A percentile compares a stretch with the other conserved stretches of the same genome.
Evolutionary conservation across 176 grass and related monocot species (phyloP).

Genomic region (Cocos nucifera): DNA sequence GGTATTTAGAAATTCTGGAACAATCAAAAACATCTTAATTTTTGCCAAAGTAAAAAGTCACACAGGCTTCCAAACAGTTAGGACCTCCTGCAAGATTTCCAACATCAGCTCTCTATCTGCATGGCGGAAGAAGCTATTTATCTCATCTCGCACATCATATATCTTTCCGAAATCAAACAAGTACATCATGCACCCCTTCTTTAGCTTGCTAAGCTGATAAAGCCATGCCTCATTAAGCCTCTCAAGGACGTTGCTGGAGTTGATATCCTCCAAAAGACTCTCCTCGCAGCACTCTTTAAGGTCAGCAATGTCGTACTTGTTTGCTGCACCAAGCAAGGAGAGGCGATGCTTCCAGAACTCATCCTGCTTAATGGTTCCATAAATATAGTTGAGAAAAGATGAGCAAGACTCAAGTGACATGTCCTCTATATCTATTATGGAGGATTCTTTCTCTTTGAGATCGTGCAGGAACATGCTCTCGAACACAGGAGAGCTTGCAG

Average conservation of each 20-base stretch:
- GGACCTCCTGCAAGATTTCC: constrained; percentile 85
- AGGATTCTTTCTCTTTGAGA: constrained; percentile 60
- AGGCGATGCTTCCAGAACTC: constrained; percentile 75
- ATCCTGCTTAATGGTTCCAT: constrained; percentile 53
- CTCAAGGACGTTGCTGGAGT: constrained; percentile 57
- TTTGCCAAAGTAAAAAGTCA: constrained; percentile 10
- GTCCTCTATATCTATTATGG: constrained; percentile 45
- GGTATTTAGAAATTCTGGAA: no score
- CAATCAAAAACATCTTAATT: background rate
- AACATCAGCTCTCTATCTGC: constrained; percentile 62
- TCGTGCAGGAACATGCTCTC: constrained; percentile 84
- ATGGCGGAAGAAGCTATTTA: constrained; percentile 58
- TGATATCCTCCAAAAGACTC: constrained; percentile 79
- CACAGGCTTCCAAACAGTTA: constrained; percentile 61
- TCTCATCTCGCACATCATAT: constrained; percentile 68
- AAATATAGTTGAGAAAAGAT: constrained; percentile 50
- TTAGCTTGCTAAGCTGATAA: constrained; percentile 44
- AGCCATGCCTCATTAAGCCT: constrained; percentile 79
- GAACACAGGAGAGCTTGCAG: constrained; percentile 58
- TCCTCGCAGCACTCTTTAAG: constrained; percentile 84
- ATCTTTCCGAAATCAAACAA: constrained; percentile 89
- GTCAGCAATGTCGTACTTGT: constrained; percentile 59
- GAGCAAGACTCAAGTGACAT: constrained; percentile 69
- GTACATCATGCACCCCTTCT: constrained; percentile 75
- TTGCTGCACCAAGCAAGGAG: constrained; percentile 47